Conservation (phyloP, 768 basidiomycete species). For the Megacollybia marginata region DNA sequence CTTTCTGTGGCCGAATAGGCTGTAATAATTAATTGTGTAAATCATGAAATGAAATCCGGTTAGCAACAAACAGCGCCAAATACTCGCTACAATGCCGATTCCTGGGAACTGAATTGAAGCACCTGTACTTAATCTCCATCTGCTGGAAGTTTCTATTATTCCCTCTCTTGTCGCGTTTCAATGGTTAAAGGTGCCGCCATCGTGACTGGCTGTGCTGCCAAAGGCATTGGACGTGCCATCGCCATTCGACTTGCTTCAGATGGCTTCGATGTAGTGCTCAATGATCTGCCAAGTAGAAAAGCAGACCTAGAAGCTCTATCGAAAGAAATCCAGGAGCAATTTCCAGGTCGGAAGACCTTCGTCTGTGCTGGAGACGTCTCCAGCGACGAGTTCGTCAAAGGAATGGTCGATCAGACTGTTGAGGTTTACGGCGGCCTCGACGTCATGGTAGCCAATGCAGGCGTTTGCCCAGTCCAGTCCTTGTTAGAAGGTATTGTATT, state of each 20-base stretch:
- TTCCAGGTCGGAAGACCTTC: background rate
- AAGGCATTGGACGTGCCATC: background rate
- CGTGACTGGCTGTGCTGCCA: background rate
- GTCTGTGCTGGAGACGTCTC: background rate
- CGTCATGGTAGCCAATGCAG: slow-evolving; percentile 23
- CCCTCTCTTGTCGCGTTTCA: too few relatives aligned
- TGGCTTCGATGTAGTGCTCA: background rate
- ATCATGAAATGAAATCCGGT: too few relatives aligned
- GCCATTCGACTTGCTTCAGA: background rate
- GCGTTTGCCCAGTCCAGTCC: slow-evolving; percentile 5
- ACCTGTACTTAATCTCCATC: too few relatives aligned
- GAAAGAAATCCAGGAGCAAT: background rate
- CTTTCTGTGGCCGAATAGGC: too few relatives aligned
- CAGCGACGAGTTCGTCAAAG: background rate
- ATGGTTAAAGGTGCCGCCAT: background rate
- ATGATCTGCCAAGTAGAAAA: background rate
- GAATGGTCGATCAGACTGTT: background rate
- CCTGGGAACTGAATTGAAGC: too few relatives aligned
- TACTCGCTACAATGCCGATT: too few relatives aligned
- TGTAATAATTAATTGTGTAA: too few relatives aligned
- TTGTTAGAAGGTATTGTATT: slow-evolving; percentile 6
- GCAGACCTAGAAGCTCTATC: background rate
- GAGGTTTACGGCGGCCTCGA: background rate
- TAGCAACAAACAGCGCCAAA: too few relatives aligned
- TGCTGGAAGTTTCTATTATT: too few relatives aligned